phyloP scores from a whole-genome alignment of 75 land plant genomes.

The Pinus tabuliformis region DNA sequence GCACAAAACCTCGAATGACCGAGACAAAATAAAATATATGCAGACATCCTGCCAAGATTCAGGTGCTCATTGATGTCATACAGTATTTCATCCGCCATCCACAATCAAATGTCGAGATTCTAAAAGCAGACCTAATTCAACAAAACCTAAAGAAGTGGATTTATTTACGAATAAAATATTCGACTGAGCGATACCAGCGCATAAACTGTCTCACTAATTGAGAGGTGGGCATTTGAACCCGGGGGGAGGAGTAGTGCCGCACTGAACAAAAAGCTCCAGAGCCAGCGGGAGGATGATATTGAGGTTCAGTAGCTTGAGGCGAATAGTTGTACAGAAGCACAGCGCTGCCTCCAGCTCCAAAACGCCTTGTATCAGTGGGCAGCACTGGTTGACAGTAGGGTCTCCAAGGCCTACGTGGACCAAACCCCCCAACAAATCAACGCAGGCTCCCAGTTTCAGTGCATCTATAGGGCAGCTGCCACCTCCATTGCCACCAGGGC shows the following conservation, averaged over 20 bases:
- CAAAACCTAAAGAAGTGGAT: no score
- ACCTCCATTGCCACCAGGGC: neutral
- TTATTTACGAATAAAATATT: no score
- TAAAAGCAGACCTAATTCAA: no score
- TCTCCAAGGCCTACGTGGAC: neutral
- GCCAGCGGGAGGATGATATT: constrained; percentile 28
- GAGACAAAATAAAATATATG: no score
- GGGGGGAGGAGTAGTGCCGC: constrained; percentile 28
- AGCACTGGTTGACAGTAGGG: constrained; percentile 8
- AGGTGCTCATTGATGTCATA: no score
- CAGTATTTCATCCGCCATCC: no score
- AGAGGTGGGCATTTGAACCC: constrained; percentile 22
- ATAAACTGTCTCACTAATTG: no score
- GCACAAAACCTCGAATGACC: no score
- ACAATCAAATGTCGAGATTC: no score
- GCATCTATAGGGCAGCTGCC: neutral
- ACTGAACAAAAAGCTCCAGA: constrained; percentile 21
- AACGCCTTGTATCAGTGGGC: constrained; percentile 27
- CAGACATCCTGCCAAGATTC: no score
- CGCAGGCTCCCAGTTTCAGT: constrained; percentile 11
- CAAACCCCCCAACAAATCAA: neutral
- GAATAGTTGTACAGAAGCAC: constrained; percentile 32
- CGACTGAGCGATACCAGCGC: no score
- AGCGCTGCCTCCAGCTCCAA: constrained; percentile 23
- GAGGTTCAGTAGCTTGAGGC: constrained; percentile 30